Evolutionary conservation across 2,329 filamentous ascomycete genomes (phyloP).

Genomic region (Xylaria sp.): DNA sequence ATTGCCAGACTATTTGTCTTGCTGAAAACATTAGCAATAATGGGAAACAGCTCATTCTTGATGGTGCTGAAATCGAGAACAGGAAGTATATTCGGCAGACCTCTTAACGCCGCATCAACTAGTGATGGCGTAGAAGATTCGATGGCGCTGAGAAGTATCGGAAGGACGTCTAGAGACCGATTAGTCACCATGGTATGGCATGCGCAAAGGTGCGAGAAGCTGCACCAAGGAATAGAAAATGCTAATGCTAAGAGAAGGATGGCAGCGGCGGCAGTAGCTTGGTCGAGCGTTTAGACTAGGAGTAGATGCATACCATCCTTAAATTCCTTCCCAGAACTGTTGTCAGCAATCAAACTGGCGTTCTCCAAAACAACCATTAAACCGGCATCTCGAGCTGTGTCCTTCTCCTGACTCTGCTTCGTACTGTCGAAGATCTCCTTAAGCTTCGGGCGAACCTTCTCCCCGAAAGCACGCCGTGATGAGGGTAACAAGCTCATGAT

Average conservation of each 20-base stretch:
- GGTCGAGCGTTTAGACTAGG: not conserved
- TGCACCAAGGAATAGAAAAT: too few relatives aligned
- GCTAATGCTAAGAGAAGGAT: too few relatives aligned
- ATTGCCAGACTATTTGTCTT: constrained; percentile 93
- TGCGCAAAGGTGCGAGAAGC: not conserved
- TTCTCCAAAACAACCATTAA: constrained; percentile 91
- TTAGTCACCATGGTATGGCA: not conserved
- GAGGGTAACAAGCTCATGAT: constrained; percentile 81
- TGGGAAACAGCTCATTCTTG: constrained; percentile 94
- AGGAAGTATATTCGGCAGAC: constrained; percentile 79
- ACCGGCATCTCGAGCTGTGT: constrained; percentile 83
- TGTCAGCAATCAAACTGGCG: constrained; percentile 74
- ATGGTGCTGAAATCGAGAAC: constrained; percentile 95
- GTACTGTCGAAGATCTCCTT: constrained; percentile 77
- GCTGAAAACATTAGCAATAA: constrained; percentile 87
- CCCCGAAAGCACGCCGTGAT: constrained; percentile 78
- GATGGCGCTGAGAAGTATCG: constrained; percentile 81
- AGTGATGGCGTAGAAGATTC: constrained; percentile 89
- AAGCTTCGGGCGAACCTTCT: constrained; percentile 83
- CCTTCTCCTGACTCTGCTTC: constrained; percentile 71
- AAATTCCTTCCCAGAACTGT: constrained; percentile 89
- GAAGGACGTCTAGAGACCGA: constrained; percentile 72
- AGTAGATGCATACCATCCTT: constrained; percentile 72
- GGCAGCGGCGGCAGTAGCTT: too few relatives aligned
- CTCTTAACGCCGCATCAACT: constrained; percentile 82